Evolutionary conservation across 2,329 filamentous ascomycete genomes (phyloP).

Genomic region (Cylindrodendrum hubeiense): DNA sequence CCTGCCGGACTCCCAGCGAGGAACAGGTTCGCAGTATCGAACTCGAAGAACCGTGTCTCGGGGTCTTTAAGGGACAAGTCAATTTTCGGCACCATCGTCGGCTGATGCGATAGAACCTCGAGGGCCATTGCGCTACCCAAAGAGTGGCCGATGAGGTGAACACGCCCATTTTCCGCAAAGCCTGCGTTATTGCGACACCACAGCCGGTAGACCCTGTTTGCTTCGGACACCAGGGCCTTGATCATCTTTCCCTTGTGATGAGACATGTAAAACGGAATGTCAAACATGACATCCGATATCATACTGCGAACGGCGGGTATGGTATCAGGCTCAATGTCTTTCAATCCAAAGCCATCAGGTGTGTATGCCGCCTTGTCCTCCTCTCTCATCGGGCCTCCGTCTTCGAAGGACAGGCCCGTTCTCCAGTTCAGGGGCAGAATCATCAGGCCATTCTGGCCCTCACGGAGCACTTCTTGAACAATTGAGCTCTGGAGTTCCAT

Average conservation of each 20-base stretch:
- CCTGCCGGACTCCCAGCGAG: slow-evolving; percentile 90
- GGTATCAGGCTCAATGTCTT: slow-evolving; percentile 91
- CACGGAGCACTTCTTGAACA: slow-evolving; percentile 81
- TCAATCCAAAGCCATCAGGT: slow-evolving; percentile 72
- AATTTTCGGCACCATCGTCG: slow-evolving; percentile 73
- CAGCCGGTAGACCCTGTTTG: slow-evolving; percentile 93
- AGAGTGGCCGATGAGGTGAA: slow-evolving; percentile 94
- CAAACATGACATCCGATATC: slow-evolving; percentile 97
- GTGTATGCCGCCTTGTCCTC: slow-evolving; percentile 66
- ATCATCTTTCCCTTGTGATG: slow-evolving; percentile 98
- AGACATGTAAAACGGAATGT: slow-evolving; percentile 97
- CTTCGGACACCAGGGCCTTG: slow-evolving; percentile 86
- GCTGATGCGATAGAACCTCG: slow-evolving; percentile 91
- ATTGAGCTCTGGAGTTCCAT: slow-evolving; percentile 80
- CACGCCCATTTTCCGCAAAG: slow-evolving; percentile 83
- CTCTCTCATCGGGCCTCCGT: slow-evolving; percentile 73
- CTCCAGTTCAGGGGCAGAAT: slow-evolving; percentile 96
- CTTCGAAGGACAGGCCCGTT: slow-evolving; percentile 87
- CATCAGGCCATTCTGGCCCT: slow-evolving; percentile 91
- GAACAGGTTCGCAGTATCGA: slow-evolving; percentile 91
- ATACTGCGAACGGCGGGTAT: slow-evolving; percentile 93
- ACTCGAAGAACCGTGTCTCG: slow-evolving; percentile 80
- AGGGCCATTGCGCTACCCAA: slow-evolving; percentile 95
- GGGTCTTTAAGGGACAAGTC: slow-evolving; percentile 56
- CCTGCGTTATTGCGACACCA: slow-evolving; percentile 96